Evolutionary conservation across 78 protist species (phyloP).

Genomic region (Dictyostelium firmibasis): DNA sequence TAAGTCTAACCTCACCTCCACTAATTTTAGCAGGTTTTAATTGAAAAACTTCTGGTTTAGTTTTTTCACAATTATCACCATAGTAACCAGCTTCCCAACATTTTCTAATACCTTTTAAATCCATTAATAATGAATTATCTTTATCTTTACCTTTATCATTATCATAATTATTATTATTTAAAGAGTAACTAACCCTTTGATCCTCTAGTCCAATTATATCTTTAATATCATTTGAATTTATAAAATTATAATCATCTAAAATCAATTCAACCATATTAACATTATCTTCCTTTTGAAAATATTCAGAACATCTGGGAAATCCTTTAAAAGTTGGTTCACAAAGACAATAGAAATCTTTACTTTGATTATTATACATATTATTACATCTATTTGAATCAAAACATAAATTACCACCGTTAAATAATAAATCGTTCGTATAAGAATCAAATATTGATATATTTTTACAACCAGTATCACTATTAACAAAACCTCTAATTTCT

Average conservation of each 20-base stretch:
- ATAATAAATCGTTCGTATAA: background rate
- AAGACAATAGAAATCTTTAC: background rate
- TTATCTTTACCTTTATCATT: background rate
- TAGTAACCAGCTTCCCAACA: background rate
- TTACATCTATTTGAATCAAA: background rate
- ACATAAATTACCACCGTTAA: background rate
- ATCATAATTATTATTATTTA: background rate
- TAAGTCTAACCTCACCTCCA: background rate
- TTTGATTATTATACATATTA: background rate
- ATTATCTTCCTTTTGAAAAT: background rate
- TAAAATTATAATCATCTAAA: background rate
- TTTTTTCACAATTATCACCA: background rate
- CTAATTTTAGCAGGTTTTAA: background rate
- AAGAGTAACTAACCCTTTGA: background rate
- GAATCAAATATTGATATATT: background rate
- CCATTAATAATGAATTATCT: background rate
- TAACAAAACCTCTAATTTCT: background rate
- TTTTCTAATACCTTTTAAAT: background rate
- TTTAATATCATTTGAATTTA: background rate
- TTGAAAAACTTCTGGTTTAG: background rate
- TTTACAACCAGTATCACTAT: background rate
- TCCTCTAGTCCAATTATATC: background rate
- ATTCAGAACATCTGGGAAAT: background rate
- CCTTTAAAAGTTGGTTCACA: background rate
- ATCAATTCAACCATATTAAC: background rate